These are phyloP conservation scores for Trichoderma sp. DNA, from an alignment of 2,329 filamentous ascomycete genomes.

Conservation along the genomic window DNA sequence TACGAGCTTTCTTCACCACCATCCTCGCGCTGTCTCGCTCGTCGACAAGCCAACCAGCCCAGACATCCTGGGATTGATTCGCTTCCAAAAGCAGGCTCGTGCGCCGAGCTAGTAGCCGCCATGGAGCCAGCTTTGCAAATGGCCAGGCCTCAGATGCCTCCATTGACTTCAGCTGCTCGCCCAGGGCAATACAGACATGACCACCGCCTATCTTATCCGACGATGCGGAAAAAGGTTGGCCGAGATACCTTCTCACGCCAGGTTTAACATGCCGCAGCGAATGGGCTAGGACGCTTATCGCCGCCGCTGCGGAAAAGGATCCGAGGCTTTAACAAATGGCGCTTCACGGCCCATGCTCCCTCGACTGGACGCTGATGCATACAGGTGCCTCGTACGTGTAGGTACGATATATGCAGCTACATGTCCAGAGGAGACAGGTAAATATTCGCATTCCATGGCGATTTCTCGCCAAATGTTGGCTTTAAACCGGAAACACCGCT, in stretches of 20 bases:
- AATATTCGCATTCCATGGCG: not conserved
- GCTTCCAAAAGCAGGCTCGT: slow-evolving; percentile 5
- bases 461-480: not conserved
- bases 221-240: not conserved
- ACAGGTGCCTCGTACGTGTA: not conserved
- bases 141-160: not conserved
- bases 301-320: not conserved
- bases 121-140: not conserved
- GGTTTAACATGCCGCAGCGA: not conserved
- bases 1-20: not conserved
- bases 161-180: not conserved
- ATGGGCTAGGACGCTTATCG: not conserved
- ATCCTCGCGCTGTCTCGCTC: not conserved
- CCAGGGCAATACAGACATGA: not conserved
- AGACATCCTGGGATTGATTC: not conserved
- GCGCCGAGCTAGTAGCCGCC: slow-evolving; percentile 8
- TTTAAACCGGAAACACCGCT: not conserved
- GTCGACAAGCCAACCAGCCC: not conserved
- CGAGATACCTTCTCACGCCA: not conserved
- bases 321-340: not conserved
- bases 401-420: not conserved
- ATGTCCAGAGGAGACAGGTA: not conserved
- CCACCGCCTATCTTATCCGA: not conserved
- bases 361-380: not conserved
- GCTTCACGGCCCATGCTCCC: not conserved